These are phyloP conservation scores for Hypoxylon subgilvum DNA, from an alignment of 495 filamentous ascomycete species.

Conservation along the genomic window DNA sequence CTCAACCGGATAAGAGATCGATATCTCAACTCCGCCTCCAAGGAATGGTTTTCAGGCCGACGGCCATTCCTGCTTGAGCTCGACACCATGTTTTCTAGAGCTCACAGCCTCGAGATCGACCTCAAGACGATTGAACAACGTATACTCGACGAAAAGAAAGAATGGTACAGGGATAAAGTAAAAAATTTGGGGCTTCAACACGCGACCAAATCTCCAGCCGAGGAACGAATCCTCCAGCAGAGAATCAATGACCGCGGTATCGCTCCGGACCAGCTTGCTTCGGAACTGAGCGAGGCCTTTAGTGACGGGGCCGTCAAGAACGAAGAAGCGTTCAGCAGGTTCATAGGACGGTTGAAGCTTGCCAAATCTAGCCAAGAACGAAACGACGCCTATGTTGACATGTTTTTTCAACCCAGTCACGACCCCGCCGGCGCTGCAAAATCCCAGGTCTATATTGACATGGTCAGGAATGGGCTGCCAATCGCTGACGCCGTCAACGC, in stretches of 20 bases:
- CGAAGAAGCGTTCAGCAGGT: slow-evolving; percentile 35
- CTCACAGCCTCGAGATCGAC: slow-evolving; percentile 44
- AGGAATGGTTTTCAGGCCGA: slow-evolving; percentile 53
- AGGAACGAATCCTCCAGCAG: slow-evolving; percentile 35
- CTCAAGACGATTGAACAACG: slow-evolving; percentile 48
- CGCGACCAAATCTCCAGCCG: slow-evolving; percentile 28
- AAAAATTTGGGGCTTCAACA: slow-evolving; percentile 40
- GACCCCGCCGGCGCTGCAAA: slow-evolving; percentile 27
- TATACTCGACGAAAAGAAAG: slow-evolving; percentile 49
- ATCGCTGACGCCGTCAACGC: slow-evolving; percentile 48
- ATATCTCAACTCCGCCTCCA: slow-evolving; percentile 42
- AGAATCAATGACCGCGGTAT: slow-evolving; percentile 38
- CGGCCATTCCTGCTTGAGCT: slow-evolving; percentile 49
- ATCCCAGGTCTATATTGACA: slow-evolving; percentile 49
- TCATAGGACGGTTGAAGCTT: slow-evolving; percentile 36
- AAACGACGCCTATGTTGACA: slow-evolving; percentile 42
- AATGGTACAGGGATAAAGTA: slow-evolving; percentile 51
- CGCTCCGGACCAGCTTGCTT: slow-evolving; percentile 34
- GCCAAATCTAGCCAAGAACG: slow-evolving; percentile 31
- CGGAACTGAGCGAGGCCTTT: slow-evolving; percentile 35
- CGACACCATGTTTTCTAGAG: slow-evolving; percentile 46
- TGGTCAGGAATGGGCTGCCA: slow-evolving; percentile 42
- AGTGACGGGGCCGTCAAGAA: slow-evolving; percentile 30
- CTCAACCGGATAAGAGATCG: slow-evolving; percentile 46
- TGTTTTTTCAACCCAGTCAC: slow-evolving; percentile 42